A percentile compares a stretch with the other conserved stretches of the same genome.
phyloP scores from a whole-genome alignment of 2,329 filamentous ascomycete genomes.

The Aspergillus fijiensis region DNA sequence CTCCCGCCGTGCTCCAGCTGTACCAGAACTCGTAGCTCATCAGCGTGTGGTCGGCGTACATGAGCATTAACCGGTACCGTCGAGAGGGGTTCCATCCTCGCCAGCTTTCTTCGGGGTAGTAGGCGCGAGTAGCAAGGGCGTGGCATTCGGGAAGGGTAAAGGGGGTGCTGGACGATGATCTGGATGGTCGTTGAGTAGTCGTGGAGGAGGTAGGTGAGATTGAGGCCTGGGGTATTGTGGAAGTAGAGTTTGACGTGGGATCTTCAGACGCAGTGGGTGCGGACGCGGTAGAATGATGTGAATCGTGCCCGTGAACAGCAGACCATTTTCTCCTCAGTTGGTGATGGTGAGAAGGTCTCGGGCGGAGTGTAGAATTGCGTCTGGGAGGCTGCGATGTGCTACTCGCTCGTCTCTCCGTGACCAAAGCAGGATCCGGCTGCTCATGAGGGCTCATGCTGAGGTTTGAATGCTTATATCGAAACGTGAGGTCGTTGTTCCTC shows the following conservation, averaged over 20 bases:
- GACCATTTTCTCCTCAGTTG: neutral
- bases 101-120: conserved; percentile 40
- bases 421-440: neutral
- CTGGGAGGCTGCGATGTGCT: neutral
- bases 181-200: neutral
- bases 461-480: conserved; percentile 21
- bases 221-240: neutral
- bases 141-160: conserved; percentile 37
- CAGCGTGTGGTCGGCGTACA: conserved; percentile 57
- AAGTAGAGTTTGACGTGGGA: neutral
- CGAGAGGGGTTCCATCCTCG: conserved; percentile 43
- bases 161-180: neutral
- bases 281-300: neutral
- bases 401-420: neutral
- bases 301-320: neutral
- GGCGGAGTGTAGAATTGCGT: neutral
- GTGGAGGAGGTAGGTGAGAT: neutral
- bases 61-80: conserved; percentile 55
- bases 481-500: conserved; percentile 19
- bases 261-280: neutral
- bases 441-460: conserved; percentile 1
- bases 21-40: conserved; percentile 60
- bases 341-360: neutral
- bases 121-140: conserved; percentile 31
- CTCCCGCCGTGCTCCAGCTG: conserved; percentile 31